Base-by-base conservation (phyloP, 371 early-diverging fungal species). In the Mortierella sp. region DNA sequence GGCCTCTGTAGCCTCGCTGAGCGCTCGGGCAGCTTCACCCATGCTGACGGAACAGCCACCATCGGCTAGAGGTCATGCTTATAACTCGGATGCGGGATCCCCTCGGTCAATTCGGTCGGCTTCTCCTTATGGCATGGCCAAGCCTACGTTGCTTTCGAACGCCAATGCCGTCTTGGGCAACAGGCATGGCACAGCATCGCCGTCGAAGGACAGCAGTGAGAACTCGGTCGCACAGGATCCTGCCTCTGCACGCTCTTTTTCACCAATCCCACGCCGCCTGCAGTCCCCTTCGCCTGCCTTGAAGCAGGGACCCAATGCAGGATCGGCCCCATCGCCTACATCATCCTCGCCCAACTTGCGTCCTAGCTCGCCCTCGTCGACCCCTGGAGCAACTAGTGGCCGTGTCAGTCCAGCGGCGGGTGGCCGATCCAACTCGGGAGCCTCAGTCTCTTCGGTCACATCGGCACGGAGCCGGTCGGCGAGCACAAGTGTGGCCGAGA, bases 261-360 rank as follows among this genome's bases (percentile, higher is more conserved):
- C 80, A 0, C 76, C 80, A 2, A 75, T 80, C 40, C 80, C 80
- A 55, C 75, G 84, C 11, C 75, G 84, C 7, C n/a, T 83, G 31
- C 84, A 82, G 47, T 64, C 77, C 0, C 81, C 81, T 2, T 81
- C 81, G 8, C 81, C 81, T 8, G 73, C 73, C 1, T 14, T 47
- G 48, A 52, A 39, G 39, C 73, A 66, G 39, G 29, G 50, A 52
- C 1, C 37, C 7, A 64, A 37, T 64, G 43, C n/a, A 40, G 31
- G 31, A 10, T 29, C 55, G 7, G 19, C 44, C 0, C 31, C 47
- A 22, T 66, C 66, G 53, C 26, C 52, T 8, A 52, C 68, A 13
- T 52, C 70, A 44, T 58, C 41, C 22, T 71, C 75, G n/a, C 43
- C 63, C 53, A 52, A 53, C 44, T 24, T 68, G 29, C 63, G 74